Evolutionary conservation across 75 land plant genomes (phyloP), one percentile per base, ranked within the genome.

Genomic region (Adiantum capillusveneris): DNA sequence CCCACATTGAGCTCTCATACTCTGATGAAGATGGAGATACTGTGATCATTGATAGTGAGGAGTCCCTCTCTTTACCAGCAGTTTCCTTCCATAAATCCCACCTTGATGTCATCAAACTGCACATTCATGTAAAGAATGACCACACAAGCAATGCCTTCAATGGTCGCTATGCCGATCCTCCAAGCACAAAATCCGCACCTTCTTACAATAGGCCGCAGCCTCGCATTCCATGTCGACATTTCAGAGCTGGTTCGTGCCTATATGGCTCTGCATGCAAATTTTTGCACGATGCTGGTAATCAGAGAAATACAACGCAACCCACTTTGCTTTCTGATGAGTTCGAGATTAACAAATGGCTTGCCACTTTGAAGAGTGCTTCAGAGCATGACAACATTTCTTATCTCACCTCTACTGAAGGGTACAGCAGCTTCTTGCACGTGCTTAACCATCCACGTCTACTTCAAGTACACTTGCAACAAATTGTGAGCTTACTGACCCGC

Each of bases 401-500:
- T 26, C 27, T 14, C 13, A 25, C 29, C 29, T 62, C 64, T 14
- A 18, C 21, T 11, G 43, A 62, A 27, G 56, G 34, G 6, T 0
- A 46, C 14, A 17, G 13, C 14, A 22, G 21, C 17, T 24, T 26
- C 25, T 0, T 25, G 2, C 17, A 62, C 21, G 28, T 43, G 18
- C 22, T 48, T 22, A 26, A 27, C 27, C 45, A 19, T 7, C 42
- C 31, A 11, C 7, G 3, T 22, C 6, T 27, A 45, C 28, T 26
- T 21, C 2, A 1, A 7, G 2, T 6, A 20, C 14, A 6, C 49
- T 6, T 27, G 43, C 27, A 61, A 44, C 25, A 17, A 7, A 25
- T 64, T 12, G 65, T 53, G 17, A 53, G 16, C 2, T 6, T 64
- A 17, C 46, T 65, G 5, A 17, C 45, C 14, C 37, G 16, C 18